Percentiles rank a stretch among this genome's conserved stretches.
phyloP scores from a whole-genome alignment of 345 rosid species.

The Populus ilicifolia region DNA sequence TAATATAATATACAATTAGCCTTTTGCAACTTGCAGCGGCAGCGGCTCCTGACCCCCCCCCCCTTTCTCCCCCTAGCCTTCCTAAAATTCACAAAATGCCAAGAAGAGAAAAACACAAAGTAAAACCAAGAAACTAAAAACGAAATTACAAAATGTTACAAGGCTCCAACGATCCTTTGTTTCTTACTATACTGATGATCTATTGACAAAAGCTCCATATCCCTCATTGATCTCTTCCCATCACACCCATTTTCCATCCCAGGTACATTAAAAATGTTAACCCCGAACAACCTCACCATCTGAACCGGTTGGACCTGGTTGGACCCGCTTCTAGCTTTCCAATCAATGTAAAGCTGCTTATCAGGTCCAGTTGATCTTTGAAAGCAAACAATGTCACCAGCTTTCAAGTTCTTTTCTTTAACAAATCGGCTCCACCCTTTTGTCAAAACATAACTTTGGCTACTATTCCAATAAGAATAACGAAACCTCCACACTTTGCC shows the following conservation, averaged over 20 bases:
- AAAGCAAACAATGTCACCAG: slow-evolving; percentile 78
- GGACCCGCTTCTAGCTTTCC: slow-evolving; percentile 34
- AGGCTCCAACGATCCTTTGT: slow-evolving; percentile 59
- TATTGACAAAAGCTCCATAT: slow-evolving; percentile 49
- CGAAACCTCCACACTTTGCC: slow-evolving; percentile 91
- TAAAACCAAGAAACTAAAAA: background rate
- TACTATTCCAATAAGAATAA: slow-evolving; percentile 95
- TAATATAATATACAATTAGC: slow-evolving; percentile 39
- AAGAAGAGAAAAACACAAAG: background rate
- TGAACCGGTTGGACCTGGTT: slow-evolving; percentile 22
- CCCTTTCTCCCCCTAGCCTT: slow-evolving; percentile 1
- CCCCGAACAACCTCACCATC: slow-evolving; percentile 72
- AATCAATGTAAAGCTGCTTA: slow-evolving; percentile 61
- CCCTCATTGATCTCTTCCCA: slow-evolving; percentile 54
- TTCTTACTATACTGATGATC: slow-evolving; percentile 55
- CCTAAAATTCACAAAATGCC: slow-evolving; percentile 14
- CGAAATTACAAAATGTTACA: slow-evolving; percentile 41
- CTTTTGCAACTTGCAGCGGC: slow-evolving; percentile 40
- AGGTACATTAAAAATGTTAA: slow-evolving; percentile 57
- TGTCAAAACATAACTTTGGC: slow-evolving; percentile 90
- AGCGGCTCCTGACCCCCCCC: slow-evolving; percentile 5
- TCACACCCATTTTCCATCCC: slow-evolving; percentile 25
- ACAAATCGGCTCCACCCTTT: slow-evolving; percentile 96
- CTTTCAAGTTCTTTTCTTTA: slow-evolving; percentile 68
- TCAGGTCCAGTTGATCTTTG: slow-evolving; percentile 74